Evolutionary conservation across 306 rosid species (phyloP).

Genomic region (Pueraria montana): DNA sequence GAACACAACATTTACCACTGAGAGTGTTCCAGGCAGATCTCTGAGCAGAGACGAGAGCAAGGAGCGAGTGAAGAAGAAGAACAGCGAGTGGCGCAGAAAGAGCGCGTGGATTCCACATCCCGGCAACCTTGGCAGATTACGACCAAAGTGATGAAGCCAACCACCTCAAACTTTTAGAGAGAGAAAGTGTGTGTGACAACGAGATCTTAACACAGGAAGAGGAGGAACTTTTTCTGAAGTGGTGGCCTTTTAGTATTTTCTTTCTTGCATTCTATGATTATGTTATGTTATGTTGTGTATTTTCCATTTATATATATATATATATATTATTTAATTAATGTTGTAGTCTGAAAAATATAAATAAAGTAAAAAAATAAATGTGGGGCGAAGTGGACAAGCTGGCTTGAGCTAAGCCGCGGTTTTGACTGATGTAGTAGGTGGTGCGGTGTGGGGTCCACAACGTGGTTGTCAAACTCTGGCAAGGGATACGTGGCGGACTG

Average conservation of each 20-base stretch:
- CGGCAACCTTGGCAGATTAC: constrained; percentile 38
- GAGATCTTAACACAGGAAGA: too few species aligned
- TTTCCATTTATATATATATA: too few species aligned
- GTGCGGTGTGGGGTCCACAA: constrained; percentile 58
- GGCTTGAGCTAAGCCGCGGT: constrained; percentile 50
- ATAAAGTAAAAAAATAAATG: background rate
- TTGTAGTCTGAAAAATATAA: background rate
- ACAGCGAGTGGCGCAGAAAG: constrained; percentile 46
- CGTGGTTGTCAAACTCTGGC: constrained; percentile 59
- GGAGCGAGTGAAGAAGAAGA: constrained; percentile 57
- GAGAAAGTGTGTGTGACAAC: background rate
- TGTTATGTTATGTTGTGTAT: background rate
- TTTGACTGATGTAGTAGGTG: constrained; percentile 22
- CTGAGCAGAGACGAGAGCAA: constrained; percentile 76
- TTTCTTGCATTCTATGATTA: background rate
- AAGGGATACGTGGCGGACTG: constrained; percentile 38
- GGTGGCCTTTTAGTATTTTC: constrained; percentile 24
- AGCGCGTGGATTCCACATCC: constrained; percentile 79
- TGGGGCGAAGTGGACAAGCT: constrained; percentile 42
- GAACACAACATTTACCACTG: constrained; percentile 50
- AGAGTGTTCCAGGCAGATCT: constrained; percentile 86
- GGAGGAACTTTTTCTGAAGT: background rate
- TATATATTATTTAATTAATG: too few species aligned
- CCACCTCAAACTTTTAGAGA: background rate
- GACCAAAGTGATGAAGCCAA: constrained; percentile 5